Base-by-base conservation (phyloP, 2,329 filamentous ascomycete species). In the Acephala macrosclerotiorum region DNA sequence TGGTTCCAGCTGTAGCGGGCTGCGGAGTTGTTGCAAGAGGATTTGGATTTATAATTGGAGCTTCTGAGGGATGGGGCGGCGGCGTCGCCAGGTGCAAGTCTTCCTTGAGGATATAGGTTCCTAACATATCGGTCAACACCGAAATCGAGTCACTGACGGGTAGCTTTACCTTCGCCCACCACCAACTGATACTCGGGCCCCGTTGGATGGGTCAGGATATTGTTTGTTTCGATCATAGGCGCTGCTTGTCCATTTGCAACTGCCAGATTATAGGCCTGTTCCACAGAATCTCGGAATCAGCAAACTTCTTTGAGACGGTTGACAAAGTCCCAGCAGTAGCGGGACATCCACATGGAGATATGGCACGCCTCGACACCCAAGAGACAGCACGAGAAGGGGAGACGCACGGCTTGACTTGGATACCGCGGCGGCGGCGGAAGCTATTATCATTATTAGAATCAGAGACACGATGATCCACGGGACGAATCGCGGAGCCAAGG, bases 1-100 rank as follows among this genome's bases (percentile, higher is more conserved):
- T 96, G 40, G 94, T 95, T 63, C 96, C 96, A 5, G 88, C 85
- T 1, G 91, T 94, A 2, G 93, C 93, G n/a, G 94, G 92, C 61
- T 91, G 89, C 5, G 94, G 90, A 20, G 86, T 91, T 6, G 95
- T 97, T 45, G 93, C 91, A 49, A 99, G 87, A 29, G 96, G 96
- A 75, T 98, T 99, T 53, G 92, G 91, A 75, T 96, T 97, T 65
- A 91, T 81, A 47, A 94, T 81, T 25, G 94, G 94, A 14, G 93
- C 90, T 82, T 99, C 96, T 67, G 94, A 97, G 25, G 96, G 96
- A 80, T 99, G 96, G 16, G 94, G 94, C 69, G 95, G 95, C 64
- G 96, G 96, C 38, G 94, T 97, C 53, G 96, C 95, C 64, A 99
- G 89, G 72, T 94, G 91, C 33, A 99, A 83, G 77, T 97, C 93